Conservation (phyloP, 352 stramenopile species). For the Globisporangium nagaii region DNA sequence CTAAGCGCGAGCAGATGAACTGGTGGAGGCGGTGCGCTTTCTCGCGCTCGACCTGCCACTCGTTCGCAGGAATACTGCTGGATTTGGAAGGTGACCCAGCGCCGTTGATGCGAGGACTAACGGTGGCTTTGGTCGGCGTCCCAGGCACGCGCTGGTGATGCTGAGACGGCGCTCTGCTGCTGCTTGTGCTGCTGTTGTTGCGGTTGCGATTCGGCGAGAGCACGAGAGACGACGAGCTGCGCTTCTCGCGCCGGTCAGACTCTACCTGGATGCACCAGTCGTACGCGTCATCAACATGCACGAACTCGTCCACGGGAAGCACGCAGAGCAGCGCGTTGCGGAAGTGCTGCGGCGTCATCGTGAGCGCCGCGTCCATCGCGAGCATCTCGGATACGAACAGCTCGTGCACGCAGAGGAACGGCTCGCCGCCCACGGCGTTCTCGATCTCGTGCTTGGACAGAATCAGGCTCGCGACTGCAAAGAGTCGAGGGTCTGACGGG, state of each 20-base stretch:
- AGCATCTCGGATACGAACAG: slow-evolving; percentile 41
- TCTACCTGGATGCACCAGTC: slow-evolving; percentile 69
- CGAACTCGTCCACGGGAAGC: slow-evolving; percentile 34
- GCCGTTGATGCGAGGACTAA: background rate
- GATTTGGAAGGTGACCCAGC: background rate
- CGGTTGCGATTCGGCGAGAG: slow-evolving; percentile 9
- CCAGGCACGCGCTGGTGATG: background rate
- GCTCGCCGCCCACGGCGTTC: slow-evolving; percentile 35
- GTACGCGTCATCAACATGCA: slow-evolving; percentile 51
- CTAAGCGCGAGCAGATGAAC: slow-evolving; percentile 65
- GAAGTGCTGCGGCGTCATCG: slow-evolving; percentile 19
- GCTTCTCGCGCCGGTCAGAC: slow-evolving; percentile 37
- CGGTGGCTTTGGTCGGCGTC: background rate
- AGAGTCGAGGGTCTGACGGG: slow-evolving; percentile 10
- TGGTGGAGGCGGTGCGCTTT: slow-evolving; percentile 49
- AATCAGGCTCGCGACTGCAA: slow-evolving; percentile 53
- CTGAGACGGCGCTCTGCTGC: background rate
- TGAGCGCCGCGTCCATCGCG: slow-evolving; percentile 39
- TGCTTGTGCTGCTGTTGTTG: background rate
- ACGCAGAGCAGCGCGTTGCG: slow-evolving; percentile 61
- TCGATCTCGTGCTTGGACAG: slow-evolving; percentile 40
- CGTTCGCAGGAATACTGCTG: background rate
- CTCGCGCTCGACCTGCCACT: slow-evolving; percentile 46
- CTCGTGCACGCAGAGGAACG: slow-evolving; percentile 44
- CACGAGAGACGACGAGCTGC: slow-evolving; percentile 3